Percentiles rank a stretch among this genome's conserved stretches.
Conservation (phyloP, 345 rosid species). For the Bretschneidera sinensis region DNA sequence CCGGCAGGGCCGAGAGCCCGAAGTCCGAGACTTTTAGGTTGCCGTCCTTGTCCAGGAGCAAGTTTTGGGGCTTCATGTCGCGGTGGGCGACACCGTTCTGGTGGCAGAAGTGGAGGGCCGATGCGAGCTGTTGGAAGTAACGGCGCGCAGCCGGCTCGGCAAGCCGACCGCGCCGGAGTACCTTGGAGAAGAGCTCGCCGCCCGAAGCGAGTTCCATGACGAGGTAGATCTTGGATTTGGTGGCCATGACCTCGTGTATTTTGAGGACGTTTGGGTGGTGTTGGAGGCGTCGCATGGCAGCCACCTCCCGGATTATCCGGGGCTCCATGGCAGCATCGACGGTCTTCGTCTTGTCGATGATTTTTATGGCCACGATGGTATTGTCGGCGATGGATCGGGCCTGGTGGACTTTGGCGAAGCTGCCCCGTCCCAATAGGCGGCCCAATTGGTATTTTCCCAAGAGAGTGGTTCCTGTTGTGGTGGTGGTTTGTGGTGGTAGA, state of each 20-base stretch:
- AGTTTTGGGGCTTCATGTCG: slow-evolving; percentile 82
- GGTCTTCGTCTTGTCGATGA: slow-evolving; percentile 54
- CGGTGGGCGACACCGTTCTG: slow-evolving; percentile 83
- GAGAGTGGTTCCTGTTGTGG: slow-evolving; percentile 26
- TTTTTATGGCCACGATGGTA: slow-evolving; percentile 52
- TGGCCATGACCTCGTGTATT: slow-evolving; percentile 87
- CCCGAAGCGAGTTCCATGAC: slow-evolving; percentile 78
- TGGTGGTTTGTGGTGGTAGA: slow-evolving; percentile 9
- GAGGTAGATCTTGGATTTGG: slow-evolving; percentile 70
- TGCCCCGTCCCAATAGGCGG: slow-evolving; percentile 59
- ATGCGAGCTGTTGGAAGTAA: slow-evolving; percentile 67
- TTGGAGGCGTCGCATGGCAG: slow-evolving; percentile 77
- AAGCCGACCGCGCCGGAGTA: slow-evolving; percentile 44
- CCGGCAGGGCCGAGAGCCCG: slow-evolving; percentile 68
- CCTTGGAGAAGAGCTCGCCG: slow-evolving; percentile 56
- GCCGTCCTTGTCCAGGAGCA: slow-evolving; percentile 60
- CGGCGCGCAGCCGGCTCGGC: slow-evolving; percentile 51
- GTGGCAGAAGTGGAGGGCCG: slow-evolving; percentile 80
- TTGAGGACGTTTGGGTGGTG: slow-evolving; percentile 72
- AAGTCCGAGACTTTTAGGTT: slow-evolving; percentile 76
- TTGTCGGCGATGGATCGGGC: slow-evolving; percentile 48
- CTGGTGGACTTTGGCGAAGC: slow-evolving; percentile 62
- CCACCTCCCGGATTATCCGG: slow-evolving; percentile 58
- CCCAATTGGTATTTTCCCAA: slow-evolving; percentile 65
- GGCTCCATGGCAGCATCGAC: slow-evolving; percentile 50